These are phyloP conservation scores for Fusarium xylarioides DNA, from an alignment of 2,329 filamentous ascomycete species.

Conservation along the genomic window DNA sequence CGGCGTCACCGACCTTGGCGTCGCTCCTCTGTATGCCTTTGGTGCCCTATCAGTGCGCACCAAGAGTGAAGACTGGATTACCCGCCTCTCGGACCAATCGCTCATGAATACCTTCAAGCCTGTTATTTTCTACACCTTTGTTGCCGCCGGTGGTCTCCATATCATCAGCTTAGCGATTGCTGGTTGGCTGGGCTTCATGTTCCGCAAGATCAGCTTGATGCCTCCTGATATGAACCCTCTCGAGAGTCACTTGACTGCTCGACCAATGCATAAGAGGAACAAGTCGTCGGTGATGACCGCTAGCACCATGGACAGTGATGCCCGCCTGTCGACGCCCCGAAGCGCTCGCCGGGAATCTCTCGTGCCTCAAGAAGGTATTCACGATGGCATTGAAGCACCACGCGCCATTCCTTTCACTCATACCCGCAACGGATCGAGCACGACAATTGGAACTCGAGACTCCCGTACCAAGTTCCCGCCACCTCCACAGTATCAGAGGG, in stretches of 20 bases:
- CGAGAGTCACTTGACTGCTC: slow-evolving; percentile 83
- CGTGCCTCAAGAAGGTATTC: slow-evolving; percentile 55
- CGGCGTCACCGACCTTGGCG: slow-evolving; percentile 71
- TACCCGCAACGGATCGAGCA: slow-evolving; percentile 72
- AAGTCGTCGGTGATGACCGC: slow-evolving; percentile 64
- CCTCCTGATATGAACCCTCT: slow-evolving; percentile 97
- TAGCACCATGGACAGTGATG: slow-evolving; percentile 60
- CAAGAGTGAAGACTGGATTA: slow-evolving; percentile 67
- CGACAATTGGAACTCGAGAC: slow-evolving; percentile 62
- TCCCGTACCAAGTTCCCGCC: slow-evolving; percentile 65
- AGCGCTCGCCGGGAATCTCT: slow-evolving; percentile 56
- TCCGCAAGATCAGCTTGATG: slow-evolving; percentile 81
- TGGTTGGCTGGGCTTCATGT: slow-evolving; percentile 78
- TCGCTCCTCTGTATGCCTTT: slow-evolving; percentile 66
- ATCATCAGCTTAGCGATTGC: slow-evolving; percentile 75
- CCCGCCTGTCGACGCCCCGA: slow-evolving; percentile 63
- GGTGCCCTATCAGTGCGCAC: slow-evolving; percentile 58
- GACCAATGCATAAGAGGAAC: slow-evolving; percentile 77
- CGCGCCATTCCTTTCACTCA: slow-evolving; percentile 80
- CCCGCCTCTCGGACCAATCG: slow-evolving; percentile 67
- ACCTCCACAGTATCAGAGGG: slow-evolving; percentile 62
- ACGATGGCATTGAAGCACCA: slow-evolving; percentile 57
- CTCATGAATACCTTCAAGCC: slow-evolving; percentile 69
- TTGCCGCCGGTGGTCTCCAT: slow-evolving; percentile 73
- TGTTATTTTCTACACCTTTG: slow-evolving; percentile 73